Evolutionary conservation across 2,329 filamentous ascomycete species (phyloP).

Genomic region (Fusarium sambucinum): DNA sequence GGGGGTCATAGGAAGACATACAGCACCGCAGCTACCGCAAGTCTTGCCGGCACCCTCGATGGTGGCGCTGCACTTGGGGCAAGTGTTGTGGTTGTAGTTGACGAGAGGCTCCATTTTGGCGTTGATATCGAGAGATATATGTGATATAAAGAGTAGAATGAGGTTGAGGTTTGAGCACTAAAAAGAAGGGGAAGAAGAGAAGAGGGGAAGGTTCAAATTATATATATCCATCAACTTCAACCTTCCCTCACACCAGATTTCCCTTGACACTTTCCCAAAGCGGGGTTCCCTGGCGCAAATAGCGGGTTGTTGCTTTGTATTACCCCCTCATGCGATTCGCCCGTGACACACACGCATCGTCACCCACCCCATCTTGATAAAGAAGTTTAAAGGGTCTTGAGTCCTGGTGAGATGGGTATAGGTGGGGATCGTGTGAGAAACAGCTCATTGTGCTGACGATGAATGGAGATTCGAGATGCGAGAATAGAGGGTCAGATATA

Average conservation of each 20-base stretch:
- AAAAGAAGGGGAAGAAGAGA: not conserved
- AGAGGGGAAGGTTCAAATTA: not conserved
- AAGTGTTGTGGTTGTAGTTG: conserved; percentile 57
- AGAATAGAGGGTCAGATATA: not conserved
- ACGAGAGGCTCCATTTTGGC: conserved; percentile 52
- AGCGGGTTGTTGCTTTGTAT: conserved; percentile 40
- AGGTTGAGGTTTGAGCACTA: not conserved
- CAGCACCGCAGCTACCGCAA: conserved; percentile 68
- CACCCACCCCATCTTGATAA: not conserved
- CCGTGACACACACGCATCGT: conserved; percentile 26
- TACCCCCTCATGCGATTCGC: conserved; percentile 42
- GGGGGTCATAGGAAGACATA: conserved; percentile 53
- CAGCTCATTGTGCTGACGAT: conserved; percentile 36
- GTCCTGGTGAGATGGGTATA: conserved; percentile 14
- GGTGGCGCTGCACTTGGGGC: conserved; percentile 68
- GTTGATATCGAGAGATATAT: not conserved
- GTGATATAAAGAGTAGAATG: not conserved
- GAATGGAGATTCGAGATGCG: not conserved
- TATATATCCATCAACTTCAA: conserved; percentile 23
- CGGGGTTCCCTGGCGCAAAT: conserved; percentile 38
- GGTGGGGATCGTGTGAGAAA: conserved; percentile 34
- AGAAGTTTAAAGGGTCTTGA: conserved; percentile 7
- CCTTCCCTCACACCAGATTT: conserved; percentile 31
- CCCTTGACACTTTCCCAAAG: conserved; percentile 27
- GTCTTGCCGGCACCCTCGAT: conserved; percentile 62